Evolutionary conservation across 306 rosid species (phyloP), one percentile per base, ranked within the genome.

Genomic region (Lablab purpureus): DNA sequence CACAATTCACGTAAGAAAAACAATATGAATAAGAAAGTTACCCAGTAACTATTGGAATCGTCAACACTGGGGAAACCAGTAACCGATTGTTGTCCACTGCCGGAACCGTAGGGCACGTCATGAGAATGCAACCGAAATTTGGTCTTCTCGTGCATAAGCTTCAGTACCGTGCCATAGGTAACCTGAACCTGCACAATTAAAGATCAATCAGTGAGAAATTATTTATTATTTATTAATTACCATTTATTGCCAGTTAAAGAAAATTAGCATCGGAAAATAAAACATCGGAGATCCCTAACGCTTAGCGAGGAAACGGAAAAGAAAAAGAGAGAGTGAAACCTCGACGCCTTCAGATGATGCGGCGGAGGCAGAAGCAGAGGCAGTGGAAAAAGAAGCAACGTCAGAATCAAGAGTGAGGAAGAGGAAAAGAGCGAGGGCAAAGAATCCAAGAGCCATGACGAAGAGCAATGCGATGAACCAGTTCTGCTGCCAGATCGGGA

Each of bases 81-180:
- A 60, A 96, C 96, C 0, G 99, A 96, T 82, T 96, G 98, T 75
- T 96, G 99, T n/a, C 99, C 99, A 80, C 99, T 96, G 3, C 99
- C 99, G 77, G 99, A 96, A 80, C 99, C 99, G 73, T 96, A 96
- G 0, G 99, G 99, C 52, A 96, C 98, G 30, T 96, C 99, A 52
- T 96, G 99, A 19, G 98, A 96, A 84, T 96, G 99, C 91, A 96
- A 80, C 74, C 99, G 93, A 59, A 85, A 84, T 72, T 91, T 96
- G 73, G 96, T 87, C 82, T 55, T 93, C 90, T 96, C 99, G 41
- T 96, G 99, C 99, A 87, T 91, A 52, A 96, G 90, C 91, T 96
- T 96, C 50, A 96, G 74, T 22, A 88, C 96, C 9, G 94, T 43
- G 7, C 99, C 99, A 47, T 96, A 96, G 7, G 99, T 91, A 74